Evolutionary conservation across 2,329 filamentous ascomycete species (phyloP), one percentile per base, ranked within the genome.

Genomic region (Epichloe coenophiala): DNA sequence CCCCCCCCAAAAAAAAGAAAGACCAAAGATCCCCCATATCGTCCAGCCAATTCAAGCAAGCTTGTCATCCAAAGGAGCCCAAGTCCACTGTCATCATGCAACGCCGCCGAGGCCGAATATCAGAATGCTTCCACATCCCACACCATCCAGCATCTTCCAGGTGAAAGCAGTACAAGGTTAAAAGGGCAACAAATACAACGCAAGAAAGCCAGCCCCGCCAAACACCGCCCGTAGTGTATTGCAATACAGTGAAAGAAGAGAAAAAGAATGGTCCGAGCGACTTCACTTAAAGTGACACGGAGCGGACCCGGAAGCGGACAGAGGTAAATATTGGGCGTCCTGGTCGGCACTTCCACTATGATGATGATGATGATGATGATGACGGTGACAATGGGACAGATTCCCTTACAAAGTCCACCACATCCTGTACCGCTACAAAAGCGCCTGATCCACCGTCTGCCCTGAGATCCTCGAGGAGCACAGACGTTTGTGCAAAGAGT

Each of bases 401-500:
- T 15, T 43, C 27, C 15, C 71, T 67, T 51, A 79, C 71, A 42
- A 68, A 65, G 46, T 73, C 68, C 48, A 78, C 62, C 51, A 78
- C 61, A 41, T 71, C 70, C 55, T 74, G 68, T 21, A 80, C 63
- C 15, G 74, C 91, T 58, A 96, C 77, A 64, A 97, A 90, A 33
- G 88, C 84, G 38, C 86, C 89, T 11, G 85, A 76, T 35, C 88
- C 86, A 51, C 90, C 89, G 40, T 87, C 83, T 60, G 85, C 79
- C 45, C 85, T 79, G 13, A 95, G 74, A 51, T 91, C 85, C 53
- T 89, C 84, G n/a, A 97, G 76, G 13, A 97, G 72, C 1, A 88
- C 86, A 56, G 83, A 85, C 1, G 89, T 94, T 68, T 96, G 89
- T 53, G 90, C 86, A 61, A 86, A 89, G 5, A 96, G 66, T 53